Base-by-base conservation (phyloP, 75 land plant genomes). In the Chamaecyparis obtusa region DNA sequence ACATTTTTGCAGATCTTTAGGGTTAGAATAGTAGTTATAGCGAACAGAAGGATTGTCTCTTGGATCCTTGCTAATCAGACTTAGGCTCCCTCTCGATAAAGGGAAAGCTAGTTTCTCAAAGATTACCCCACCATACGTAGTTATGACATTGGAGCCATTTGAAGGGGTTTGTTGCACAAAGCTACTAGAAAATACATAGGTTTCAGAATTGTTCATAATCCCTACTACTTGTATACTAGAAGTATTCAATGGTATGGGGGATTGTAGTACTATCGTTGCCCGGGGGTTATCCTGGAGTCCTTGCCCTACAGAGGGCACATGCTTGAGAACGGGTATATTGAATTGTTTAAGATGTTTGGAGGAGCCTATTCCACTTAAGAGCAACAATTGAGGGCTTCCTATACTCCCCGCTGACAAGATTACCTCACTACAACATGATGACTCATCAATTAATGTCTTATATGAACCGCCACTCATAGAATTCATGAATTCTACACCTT, bases 341-440 rank as follows among this genome's bases (percentile, higher is more conserved):
- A 89, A 67, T 4, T 56, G 8, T 77, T n/a, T 41, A 11, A 97
- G 94, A 9, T 92, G 88, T 14, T 80, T 71, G 21, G 88, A 84
- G 3, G 95, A 94, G 36, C 99, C 99, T 13, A 97, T 86, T 36
- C 97, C 97, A 44, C 97, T 97, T 79, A 97, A 88, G 94, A 97
- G 93, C 56, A 97, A 77, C 83, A 97, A 71, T 46, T 97, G 99
- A 21, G 97, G 94, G 78, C 93, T 94, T 15, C 97, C 97, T 27
- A 97, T 43, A 56, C 97, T 94, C 3, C 99, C 99, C 5, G 97
- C 92, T 0, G 95, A 88, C 24, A 97, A 14, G 9, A 97, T 94
- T 9, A 97, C 86, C 88, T 95, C 97, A 81, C 88, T 95, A 16
- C 24, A 80, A 24, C 24, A 39, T 8, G 39, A n/a, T 8, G 85